A percentile compares a stretch with the other conserved stretches of the same genome.
Evolutionary conservation across 2,329 filamentous ascomycete species (phyloP).

Genomic region (Epichloe sibirici): DNA sequence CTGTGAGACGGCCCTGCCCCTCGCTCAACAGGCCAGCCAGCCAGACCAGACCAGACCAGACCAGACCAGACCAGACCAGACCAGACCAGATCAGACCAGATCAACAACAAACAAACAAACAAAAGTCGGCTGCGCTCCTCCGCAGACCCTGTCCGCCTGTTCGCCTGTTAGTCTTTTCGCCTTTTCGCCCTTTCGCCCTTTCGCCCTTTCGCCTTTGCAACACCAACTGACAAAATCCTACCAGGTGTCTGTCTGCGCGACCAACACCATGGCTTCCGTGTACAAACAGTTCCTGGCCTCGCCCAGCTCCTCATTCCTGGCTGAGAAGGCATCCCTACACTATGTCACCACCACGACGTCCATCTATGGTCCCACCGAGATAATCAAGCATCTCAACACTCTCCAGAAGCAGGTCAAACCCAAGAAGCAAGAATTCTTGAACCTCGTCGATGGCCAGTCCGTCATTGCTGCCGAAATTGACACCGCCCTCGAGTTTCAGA

Average conservation of each 20-base stretch:
- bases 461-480: conserved; percentile 74
- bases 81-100: too few relatives aligned
- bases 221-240: neutral
- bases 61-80: too few relatives aligned
- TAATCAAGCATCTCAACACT: conserved; percentile 68
- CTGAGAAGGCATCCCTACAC: conserved; percentile 57
- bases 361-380: conserved; percentile 57
- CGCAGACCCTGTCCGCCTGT: neutral
- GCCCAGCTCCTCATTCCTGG: conserved; percentile 51
- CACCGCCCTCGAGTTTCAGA: conserved; percentile 69
- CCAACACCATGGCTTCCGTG: conserved; percentile 27
- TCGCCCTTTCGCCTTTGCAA: neutral
- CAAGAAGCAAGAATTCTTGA: conserved; percentile 67
- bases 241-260: neutral
- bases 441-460: conserved; percentile 57
- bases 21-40: neutral
- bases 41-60: too few relatives aligned
- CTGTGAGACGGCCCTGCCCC: neutral
- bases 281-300: conserved; percentile 64
- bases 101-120: neutral
- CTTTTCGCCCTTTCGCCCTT: neutral
- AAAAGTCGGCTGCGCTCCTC: neutral
- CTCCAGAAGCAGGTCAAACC: conserved; percentile 67
- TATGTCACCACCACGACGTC: conserved; percentile 83
- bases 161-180: neutral